phyloP scores from a whole-genome alignment of 2,329 filamentous ascomycete genomes.

The Fusarium heterosporum region DNA sequence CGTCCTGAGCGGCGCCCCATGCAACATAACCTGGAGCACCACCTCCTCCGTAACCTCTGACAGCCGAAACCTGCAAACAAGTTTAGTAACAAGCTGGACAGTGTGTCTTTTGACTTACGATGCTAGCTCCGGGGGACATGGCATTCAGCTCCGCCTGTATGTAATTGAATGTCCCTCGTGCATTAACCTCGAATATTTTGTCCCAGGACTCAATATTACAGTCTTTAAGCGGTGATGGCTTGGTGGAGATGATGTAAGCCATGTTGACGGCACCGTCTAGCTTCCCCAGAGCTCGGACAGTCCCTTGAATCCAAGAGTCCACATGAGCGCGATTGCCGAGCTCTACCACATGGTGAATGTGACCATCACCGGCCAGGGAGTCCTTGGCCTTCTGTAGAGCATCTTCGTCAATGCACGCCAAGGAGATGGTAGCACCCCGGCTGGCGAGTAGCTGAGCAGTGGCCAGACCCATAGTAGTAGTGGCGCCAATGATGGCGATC shows the following conservation, averaged over 20 bases:
- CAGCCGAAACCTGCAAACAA: constrained; percentile 27
- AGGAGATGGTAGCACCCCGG: constrained; percentile 37
- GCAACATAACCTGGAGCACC: constrained; percentile 49
- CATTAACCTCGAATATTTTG: constrained; percentile 57
- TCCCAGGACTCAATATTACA: constrained; percentile 58
- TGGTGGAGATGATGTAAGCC: constrained; percentile 42
- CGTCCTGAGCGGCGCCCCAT: constrained; percentile 50
- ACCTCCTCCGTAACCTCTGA: constrained; percentile 50
- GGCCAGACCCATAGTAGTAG: constrained; percentile 37
- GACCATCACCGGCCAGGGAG: neutral
- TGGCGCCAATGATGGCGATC: constrained; percentile 40
- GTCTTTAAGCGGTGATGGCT: constrained; percentile 45
- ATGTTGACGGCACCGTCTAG: constrained; percentile 59
- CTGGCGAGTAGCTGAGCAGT: constrained; percentile 38
- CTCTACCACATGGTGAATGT: constrained; percentile 22
- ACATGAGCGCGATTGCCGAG: constrained; percentile 30
- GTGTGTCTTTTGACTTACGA: constrained; percentile 34
- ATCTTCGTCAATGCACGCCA: constrained; percentile 35
- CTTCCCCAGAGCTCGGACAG: constrained; percentile 50
- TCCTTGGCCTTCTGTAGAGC: constrained; percentile 1
- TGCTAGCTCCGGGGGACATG: constrained; percentile 45
- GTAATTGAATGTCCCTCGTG: constrained; percentile 62
- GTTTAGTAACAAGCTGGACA: constrained; percentile 52
- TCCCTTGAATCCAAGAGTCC: constrained; percentile 48
- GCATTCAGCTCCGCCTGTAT: constrained; percentile 60